Percentiles rank a stretch among this genome's conserved stretches.
Evolutionary conservation across 441 rosid species (phyloP).

Genomic region (Pelargonium australe): DNA sequence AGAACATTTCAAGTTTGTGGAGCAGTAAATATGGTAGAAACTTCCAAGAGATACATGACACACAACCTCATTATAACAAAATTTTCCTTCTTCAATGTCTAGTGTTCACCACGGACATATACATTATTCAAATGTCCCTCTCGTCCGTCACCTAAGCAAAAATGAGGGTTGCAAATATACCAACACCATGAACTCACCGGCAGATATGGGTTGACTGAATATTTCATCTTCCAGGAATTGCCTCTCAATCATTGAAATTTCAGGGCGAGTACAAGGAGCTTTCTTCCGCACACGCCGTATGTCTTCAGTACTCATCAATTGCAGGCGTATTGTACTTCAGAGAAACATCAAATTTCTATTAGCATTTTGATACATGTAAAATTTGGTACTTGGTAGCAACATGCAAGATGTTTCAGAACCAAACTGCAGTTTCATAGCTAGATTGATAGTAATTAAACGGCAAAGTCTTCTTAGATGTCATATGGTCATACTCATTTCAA

Average conservation of each 20-base stretch:
- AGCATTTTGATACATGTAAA: slow-evolving; percentile 17
- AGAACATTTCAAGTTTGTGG: background rate
- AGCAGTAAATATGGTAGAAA: background rate
- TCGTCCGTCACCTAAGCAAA: background rate
- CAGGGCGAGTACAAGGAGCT: slow-evolving; percentile 91
- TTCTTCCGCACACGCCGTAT: slow-evolving; percentile 91
- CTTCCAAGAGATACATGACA: slow-evolving; percentile 1
- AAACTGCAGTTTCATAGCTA: background rate
- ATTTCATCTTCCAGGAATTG: slow-evolving; percentile 68
- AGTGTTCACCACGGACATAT: too few species aligned
- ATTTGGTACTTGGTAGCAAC: background rate
- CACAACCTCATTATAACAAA: too few species aligned
- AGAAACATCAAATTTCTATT: slow-evolving; percentile 23
- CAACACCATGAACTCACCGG: slow-evolving; percentile 52
- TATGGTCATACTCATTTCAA: background rate
- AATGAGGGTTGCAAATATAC: background rate
- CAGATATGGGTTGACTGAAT: slow-evolving; percentile 52
- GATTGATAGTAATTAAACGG: background rate
- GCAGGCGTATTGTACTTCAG: slow-evolving; percentile 78
- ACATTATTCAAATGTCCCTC: background rate
- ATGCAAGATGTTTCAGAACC: slow-evolving; percentile 6
- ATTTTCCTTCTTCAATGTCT: too few species aligned
- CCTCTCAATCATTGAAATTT: slow-evolving; percentile 76
- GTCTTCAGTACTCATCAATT: slow-evolving; percentile 77
- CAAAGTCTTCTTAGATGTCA: background rate